Conservation (phyloP, 106 monocot species). For the Xerophyta viscosa region DNA sequence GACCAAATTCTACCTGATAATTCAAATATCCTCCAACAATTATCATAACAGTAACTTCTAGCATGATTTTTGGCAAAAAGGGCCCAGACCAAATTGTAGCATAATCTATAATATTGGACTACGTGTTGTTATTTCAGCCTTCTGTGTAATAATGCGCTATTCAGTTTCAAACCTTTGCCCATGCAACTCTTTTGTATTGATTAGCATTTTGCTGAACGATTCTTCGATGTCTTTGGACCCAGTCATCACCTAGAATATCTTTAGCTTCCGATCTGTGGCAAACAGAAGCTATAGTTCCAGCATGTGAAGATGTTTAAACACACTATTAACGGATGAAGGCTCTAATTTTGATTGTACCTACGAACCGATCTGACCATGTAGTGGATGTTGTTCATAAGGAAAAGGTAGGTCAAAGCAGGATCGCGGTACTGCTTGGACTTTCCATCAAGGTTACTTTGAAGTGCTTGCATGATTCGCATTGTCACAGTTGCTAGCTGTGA, state of each 20-base stretch:
- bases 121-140: no score
- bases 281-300: not conserved
- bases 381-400: slow-evolving; percentile 76
- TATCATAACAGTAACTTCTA: no score
- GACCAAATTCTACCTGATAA: no score
- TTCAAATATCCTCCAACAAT: no score
- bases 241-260: slow-evolving; percentile 49
- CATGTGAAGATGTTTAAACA: no score
- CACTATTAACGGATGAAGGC: not conserved
- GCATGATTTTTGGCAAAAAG: no score
- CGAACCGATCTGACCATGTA: slow-evolving; percentile 75
- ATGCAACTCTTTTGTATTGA: slow-evolving; percentile 46
- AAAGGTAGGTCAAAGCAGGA: slow-evolving; percentile 51
- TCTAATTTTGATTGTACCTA: no score
- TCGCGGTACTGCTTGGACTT: slow-evolving; percentile 77
- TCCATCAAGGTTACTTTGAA: slow-evolving; percentile 58
- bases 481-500: slow-evolving; percentile 68
- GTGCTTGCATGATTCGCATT: no score
- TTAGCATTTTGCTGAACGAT: slow-evolving; percentile 53
- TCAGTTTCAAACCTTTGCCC: slow-evolving; percentile 31
- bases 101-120: no score
- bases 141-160: no score
- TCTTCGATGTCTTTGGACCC: slow-evolving; percentile 49
- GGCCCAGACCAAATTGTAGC: no score
- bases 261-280: slow-evolving; percentile 42